A percentile compares a stretch with the other conserved stretches of the same genome.
phyloP scores from a whole-genome alignment of 2,329 filamentous ascomycete genomes.

The Trichophaea hybrida region DNA sequence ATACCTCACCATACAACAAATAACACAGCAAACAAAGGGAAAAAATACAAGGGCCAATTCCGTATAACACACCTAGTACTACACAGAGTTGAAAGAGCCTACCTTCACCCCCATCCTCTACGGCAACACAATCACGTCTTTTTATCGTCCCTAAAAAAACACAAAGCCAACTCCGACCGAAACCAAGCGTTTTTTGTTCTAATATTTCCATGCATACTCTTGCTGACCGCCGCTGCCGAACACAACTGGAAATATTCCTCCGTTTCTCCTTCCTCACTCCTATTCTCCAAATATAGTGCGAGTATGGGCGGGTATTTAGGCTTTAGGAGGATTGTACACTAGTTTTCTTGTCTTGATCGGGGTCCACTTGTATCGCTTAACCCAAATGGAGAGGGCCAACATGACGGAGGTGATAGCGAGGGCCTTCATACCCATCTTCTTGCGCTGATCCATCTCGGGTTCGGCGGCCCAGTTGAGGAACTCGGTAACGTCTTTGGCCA shows the following conservation, averaged over 20 bases:
- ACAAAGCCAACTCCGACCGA: neutral
- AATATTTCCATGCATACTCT: neutral
- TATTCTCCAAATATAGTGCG: neutral
- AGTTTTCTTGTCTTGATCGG: constrained; percentile 93
- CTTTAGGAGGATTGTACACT: constrained; percentile 27
- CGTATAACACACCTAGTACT: neutral
- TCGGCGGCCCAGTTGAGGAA: constrained; percentile 99
- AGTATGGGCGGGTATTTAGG: constrained; percentile 1
- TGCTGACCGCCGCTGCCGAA: neutral
- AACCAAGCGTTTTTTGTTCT: neutral
- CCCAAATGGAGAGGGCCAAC: constrained; percentile 81
- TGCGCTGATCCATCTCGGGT: constrained; percentile 97
- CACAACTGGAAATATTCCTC: neutral
- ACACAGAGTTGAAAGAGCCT: neutral
- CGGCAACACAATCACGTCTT: neutral
- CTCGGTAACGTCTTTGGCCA: constrained; percentile 98
- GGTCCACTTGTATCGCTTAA: constrained; percentile 99
- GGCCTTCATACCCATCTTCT: constrained; percentile 99
- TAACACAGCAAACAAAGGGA: no score
- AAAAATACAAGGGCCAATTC: no score
- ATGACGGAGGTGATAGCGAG: constrained; percentile 64
- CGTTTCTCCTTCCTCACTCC: neutral
- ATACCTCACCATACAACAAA: no score
- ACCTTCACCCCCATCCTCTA: neutral
- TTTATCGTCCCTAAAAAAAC: neutral